A percentile compares a stretch with the other conserved stretches of the same genome.
Evolutionary conservation across 306 rosid genomes (phyloP).

Genomic region (Quercus parvula): DNA sequence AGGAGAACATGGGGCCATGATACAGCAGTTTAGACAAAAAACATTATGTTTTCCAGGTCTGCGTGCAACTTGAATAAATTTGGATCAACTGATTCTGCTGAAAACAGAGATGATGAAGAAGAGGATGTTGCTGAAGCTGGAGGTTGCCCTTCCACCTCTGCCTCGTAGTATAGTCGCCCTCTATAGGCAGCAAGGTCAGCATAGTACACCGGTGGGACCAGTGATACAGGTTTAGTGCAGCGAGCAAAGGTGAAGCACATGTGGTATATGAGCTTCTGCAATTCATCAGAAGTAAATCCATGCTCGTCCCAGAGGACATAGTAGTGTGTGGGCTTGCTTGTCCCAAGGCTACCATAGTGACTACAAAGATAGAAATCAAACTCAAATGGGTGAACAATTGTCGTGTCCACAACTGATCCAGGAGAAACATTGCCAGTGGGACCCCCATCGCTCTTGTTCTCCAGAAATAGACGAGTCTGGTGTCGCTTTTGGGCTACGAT

Average conservation of each 20-base stretch:
- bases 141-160: too few relatives aligned
- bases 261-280: constrained; percentile 66
- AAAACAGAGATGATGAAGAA: too few relatives aligned
- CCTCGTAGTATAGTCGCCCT: constrained; percentile 38
- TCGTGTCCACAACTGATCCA: constrained; percentile 70
- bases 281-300: constrained; percentile 55
- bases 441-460: constrained; percentile 37
- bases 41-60: too few relatives aligned
- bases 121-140: too few relatives aligned
- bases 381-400: constrained; percentile 57
- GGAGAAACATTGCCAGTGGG: constrained; percentile 47
- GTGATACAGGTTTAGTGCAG: constrained; percentile 77
- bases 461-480: constrained; percentile 60
- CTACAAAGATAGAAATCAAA: constrained; percentile 76
- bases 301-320: constrained; percentile 74
- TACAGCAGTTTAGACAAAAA: background rate
- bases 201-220: constrained; percentile 79
- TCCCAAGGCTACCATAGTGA: constrained; percentile 64
- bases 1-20: too few relatives aligned
- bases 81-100: too few relatives aligned
- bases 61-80: too few relatives aligned
- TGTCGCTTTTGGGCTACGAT: constrained; percentile 78
- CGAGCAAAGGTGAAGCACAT: constrained; percentile 76
- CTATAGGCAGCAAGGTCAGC: constrained; percentile 84
- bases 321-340: constrained; percentile 86